Evolutionary conservation across 768 basidiomycete species (phyloP).

Genomic region (Pleurotus tuoliensis): DNA sequence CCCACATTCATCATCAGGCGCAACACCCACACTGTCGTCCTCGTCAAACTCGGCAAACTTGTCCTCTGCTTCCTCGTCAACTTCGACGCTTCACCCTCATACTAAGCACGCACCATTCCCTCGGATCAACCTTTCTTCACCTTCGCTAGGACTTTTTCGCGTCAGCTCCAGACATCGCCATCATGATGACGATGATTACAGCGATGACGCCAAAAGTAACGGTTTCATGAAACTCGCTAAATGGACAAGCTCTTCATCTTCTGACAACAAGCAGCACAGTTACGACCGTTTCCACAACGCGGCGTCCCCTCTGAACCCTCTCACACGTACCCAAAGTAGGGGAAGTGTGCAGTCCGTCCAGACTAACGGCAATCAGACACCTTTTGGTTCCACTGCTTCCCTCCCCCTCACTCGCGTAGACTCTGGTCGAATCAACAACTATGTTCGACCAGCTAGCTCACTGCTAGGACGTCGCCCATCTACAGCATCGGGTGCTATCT

Average conservation of each 20-base stretch:
- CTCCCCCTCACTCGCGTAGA: constrained; percentile 1
- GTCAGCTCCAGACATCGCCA: not conserved
- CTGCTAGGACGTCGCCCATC: not conserved
- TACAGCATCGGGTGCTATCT: not conserved
- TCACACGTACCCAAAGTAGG: constrained; percentile 9
- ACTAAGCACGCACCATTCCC: constrained; percentile 10
- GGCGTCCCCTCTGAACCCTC: constrained; percentile 7
- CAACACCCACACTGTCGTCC: constrained; percentile 13
- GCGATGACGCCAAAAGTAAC: not conserved
- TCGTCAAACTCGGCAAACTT: constrained; percentile 18
- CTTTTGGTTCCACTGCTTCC: constrained; percentile 6
- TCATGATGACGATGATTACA: constrained; percentile 2
- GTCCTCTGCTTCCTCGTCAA: constrained; percentile 16
- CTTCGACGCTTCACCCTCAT: constrained; percentile 24
- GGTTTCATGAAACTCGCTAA: not conserved
- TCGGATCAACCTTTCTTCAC: not conserved
- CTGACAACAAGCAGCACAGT: not conserved
- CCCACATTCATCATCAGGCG: not conserved
- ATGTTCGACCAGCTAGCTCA: constrained; percentile 17
- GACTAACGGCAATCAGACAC: not conserved
- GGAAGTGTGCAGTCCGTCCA: not conserved
- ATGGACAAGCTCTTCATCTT: constrained; percentile 1
- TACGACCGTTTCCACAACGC: not conserved
- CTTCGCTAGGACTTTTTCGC: constrained; percentile 9
- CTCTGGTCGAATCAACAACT: not conserved